Base-by-base conservation (phyloP, 768 basidiomycete species). In the Collybia sp. region DNA sequence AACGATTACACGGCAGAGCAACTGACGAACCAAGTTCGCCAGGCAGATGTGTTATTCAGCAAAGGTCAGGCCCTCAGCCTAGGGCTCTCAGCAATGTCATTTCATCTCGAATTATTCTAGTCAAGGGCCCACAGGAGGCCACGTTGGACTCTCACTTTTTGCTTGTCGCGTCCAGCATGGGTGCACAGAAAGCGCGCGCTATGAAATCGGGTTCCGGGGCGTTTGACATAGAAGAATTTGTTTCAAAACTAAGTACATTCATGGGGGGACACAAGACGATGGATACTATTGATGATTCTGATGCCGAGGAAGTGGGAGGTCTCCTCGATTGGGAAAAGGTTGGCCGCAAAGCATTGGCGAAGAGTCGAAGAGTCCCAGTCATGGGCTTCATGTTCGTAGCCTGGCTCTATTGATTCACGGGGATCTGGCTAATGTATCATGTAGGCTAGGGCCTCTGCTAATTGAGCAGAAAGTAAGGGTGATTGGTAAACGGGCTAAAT, bases 181-280 rank as follows among this genome's bases (percentile, higher is more conserved):
- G 86, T 37, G 85, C 89, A 1, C 83, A 85, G 54, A 86, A 94
- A 60, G 93, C 93, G n/a, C 87, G 90, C 25, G 83, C 83, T 25
- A 85, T 95, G 81, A 93, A 90, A 62, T 81, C 90, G 0, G 91
- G 89, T 44, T 80, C 80, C 0, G 88, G 89, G 45, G 82, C 85
- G 12, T 99, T 98, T 58, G 95, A 99, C 58, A 70, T 88, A 34
- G 92, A 95, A 53, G 93, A 97, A 45, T 97, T 94, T 55, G 71
- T 99, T 44, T 65, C 79, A 5, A 85, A 85, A 56, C 70, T 93
- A 31, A 69, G 85, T 40, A 75, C 68, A 12, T 88, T 80, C 56
- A 86, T 93, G 85, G 87, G 88, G 13, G 87, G 88, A 5, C 69
- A 73, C 30, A 72, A 74, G 30, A 48, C 58, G 6, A 69, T 73